Evolutionary conservation across 192 early-diverging fungal species (phyloP).

Genomic region (Entomortierella chlamydospora): DNA sequence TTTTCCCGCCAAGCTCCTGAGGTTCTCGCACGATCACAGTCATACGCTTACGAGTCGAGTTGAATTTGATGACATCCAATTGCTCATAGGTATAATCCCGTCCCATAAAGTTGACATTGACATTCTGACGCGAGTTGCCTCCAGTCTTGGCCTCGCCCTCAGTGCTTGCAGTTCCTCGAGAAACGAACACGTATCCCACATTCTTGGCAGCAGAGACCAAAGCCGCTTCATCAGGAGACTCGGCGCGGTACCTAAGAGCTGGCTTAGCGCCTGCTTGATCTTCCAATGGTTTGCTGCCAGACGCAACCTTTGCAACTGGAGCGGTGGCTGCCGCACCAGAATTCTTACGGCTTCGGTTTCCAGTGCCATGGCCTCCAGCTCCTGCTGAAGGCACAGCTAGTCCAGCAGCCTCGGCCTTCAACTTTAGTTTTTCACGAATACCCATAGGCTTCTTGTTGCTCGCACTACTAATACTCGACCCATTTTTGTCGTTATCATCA

Average conservation of each 20-base stretch:
- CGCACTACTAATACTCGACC: not conserved
- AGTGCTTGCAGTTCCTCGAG: constrained; percentile 23
- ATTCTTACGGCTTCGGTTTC: constrained; percentile 37
- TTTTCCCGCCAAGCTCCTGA: constrained; percentile 79
- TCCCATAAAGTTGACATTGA: constrained; percentile 80
- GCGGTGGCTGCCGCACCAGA: constrained; percentile 24
- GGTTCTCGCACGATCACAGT: constrained; percentile 85
- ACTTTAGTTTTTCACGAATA: constrained; percentile 35
- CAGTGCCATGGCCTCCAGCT: constrained; percentile 28
- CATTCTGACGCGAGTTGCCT: constrained; percentile 51
- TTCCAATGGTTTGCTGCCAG: not conserved
- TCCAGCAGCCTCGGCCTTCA: constrained; percentile 51
- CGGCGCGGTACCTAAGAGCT: constrained; percentile 71
- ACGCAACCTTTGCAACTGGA: not conserved
- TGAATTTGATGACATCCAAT: constrained; percentile 92
- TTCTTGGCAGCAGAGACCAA: constrained; percentile 84
- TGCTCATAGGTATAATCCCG: constrained; percentile 76
- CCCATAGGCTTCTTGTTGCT: constrained; percentile 1
- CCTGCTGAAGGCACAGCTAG: constrained; percentile 23
- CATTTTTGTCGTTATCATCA: constrained; percentile 50
- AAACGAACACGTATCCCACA: constrained; percentile 80
- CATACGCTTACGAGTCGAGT: constrained; percentile 97
- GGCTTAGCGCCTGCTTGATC: constrained; percentile 12
- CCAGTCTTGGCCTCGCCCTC: not conserved
- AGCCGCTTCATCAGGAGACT: constrained; percentile 88